A percentile compares a stretch with the other conserved stretches of the same genome.
Conservation (phyloP, 2,329 filamentous ascomycete species). For the Ceratocystis cubensis region DNA sequence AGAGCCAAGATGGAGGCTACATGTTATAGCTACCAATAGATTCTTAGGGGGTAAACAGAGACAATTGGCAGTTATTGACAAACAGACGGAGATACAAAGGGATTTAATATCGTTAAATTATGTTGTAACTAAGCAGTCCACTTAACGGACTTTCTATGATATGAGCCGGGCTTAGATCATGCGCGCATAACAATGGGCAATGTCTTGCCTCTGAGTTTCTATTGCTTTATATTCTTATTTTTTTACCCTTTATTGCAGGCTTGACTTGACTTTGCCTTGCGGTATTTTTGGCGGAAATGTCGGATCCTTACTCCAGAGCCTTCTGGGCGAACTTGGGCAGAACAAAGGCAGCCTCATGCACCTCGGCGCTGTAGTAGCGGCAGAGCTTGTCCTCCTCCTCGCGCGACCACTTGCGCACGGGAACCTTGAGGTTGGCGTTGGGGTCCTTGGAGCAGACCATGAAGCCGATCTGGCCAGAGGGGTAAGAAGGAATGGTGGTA, state of each 20-base stretch:
- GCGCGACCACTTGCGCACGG: slow-evolving; percentile 63
- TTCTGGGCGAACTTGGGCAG: slow-evolving; percentile 88
- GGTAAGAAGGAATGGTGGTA: slow-evolving; percentile 98
- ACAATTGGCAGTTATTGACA: background rate
- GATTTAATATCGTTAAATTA: slow-evolving; percentile 9
- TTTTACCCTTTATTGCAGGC: background rate
- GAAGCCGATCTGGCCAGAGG: slow-evolving; percentile 97
- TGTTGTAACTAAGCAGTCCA: background rate
- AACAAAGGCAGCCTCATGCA: slow-evolving; percentile 89
- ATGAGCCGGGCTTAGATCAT: background rate
- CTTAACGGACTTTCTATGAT: slow-evolving; percentile 1
- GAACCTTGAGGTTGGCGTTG: slow-evolving; percentile 69
- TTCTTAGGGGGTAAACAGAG: background rate
- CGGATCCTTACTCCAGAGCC: slow-evolving; percentile 44
- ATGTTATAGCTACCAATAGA: background rate
- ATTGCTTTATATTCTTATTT: slow-evolving; percentile 8
- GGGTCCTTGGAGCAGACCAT: slow-evolving; percentile 98
- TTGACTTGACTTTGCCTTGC: background rate
- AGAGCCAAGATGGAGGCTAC: background rate
- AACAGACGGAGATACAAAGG: background rate
- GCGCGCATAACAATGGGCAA: background rate
- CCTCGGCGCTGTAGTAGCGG: slow-evolving; percentile 94
- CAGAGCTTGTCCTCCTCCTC: slow-evolving; percentile 90
- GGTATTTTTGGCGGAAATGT: background rate
- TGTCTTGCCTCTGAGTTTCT: background rate